Evolutionary conservation across 345 rosid species (phyloP).

Genomic region (Eucalyptus microcorys): DNA sequence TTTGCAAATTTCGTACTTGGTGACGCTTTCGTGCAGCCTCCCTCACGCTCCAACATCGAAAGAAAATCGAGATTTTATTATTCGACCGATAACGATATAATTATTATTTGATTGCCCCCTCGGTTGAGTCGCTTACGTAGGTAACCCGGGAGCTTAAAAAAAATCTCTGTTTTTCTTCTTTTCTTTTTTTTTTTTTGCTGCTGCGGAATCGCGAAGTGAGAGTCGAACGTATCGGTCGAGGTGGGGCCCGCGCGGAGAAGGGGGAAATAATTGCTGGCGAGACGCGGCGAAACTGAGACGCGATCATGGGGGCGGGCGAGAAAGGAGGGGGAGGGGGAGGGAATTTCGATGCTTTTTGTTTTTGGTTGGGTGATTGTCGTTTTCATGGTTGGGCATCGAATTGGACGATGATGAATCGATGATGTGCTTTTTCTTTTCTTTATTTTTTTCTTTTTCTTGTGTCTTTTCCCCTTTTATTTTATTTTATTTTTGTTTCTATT

Average conservation of each 20-base stretch:
- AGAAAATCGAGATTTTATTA: not conserved
- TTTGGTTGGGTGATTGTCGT: not conserved
- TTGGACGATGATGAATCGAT: not conserved
- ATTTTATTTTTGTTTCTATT: too few species aligned
- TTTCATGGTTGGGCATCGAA: not conserved
- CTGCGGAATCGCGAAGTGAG: not conserved
- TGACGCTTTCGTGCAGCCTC: not conserved
- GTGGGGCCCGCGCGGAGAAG: not conserved
- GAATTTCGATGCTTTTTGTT: not conserved
- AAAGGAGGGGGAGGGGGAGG: too few species aligned
- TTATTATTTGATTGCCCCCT: not conserved
- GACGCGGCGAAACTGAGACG: not conserved
- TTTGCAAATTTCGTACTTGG: not conserved
- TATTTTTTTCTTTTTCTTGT: not conserved
- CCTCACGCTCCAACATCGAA: not conserved
- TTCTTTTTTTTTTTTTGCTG: too few species aligned
- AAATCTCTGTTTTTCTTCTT: too few species aligned
- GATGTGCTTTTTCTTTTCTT: not conserved
- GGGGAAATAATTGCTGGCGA: not conserved
- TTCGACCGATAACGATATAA: not conserved
- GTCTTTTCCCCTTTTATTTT: not conserved
- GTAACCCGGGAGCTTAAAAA: not conserved
- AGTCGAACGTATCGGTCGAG: not conserved
- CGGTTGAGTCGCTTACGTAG: not conserved
- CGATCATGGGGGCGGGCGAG: not conserved